Conservation (phyloP, 805 yeast species). For the Kuraishia capsulata region DNA sequence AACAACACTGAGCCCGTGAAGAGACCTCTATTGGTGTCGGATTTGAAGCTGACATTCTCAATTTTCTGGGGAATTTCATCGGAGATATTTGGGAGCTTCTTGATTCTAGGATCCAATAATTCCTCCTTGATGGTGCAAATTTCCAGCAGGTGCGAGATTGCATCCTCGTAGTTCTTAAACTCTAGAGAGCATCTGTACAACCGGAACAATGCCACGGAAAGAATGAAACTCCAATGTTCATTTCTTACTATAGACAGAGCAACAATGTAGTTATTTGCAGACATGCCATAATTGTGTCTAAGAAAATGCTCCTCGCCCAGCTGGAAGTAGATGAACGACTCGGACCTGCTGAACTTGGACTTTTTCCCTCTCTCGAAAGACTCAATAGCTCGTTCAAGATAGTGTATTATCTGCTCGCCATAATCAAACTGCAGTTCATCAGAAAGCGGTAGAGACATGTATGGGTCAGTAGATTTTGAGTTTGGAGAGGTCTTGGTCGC, state of each 20-base stretch:
- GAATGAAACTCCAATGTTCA: conserved; percentile 31
- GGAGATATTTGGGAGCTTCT: neutral
- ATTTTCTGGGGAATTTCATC: neutral
- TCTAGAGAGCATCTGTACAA: conserved; percentile 28
- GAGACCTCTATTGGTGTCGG: conserved; percentile 10
- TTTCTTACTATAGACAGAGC: conserved; percentile 26
- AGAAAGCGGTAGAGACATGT: conserved; percentile 15
- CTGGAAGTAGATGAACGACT: conserved; percentile 35
- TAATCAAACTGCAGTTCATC: conserved; percentile 14
- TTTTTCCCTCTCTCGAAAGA: conserved; percentile 25
- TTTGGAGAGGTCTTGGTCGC: too few relatives aligned
- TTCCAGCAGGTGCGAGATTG: conserved; percentile 23
- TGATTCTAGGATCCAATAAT: neutral
- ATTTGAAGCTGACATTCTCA: conserved; percentile 1
- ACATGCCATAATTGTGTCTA: conserved; percentile 24
- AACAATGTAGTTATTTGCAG: conserved; percentile 30
- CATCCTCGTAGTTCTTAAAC: conserved; percentile 21
- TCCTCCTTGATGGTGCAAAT: conserved; percentile 16
- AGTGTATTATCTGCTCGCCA: conserved; percentile 12
- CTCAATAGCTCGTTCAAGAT: conserved; percentile 26
- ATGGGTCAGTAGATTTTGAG: too few relatives aligned
- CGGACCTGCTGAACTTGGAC: conserved; percentile 26
- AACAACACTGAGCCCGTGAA: conserved; percentile 12
- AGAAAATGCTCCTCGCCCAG: conserved; percentile 39
- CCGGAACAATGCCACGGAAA: conserved; percentile 22